Evolutionary conservation across 2,329 filamentous ascomycete species (phyloP).

Genomic region (Camillea tinctor): DNA sequence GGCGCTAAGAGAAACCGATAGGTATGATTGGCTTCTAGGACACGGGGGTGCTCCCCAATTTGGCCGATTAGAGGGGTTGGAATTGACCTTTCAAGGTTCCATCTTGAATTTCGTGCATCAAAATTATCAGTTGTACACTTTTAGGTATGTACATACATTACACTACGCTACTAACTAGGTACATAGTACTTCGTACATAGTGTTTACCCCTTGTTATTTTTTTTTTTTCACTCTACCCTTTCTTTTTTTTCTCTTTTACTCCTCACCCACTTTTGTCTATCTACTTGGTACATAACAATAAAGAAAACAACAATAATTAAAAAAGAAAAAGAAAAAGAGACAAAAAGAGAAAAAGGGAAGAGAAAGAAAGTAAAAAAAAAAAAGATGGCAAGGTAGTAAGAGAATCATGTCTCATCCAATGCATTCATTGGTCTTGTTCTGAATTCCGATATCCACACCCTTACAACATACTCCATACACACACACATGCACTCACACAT

Average conservation of each 20-base stretch:
- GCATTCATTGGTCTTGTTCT: conserved; percentile 5
- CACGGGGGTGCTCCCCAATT: background rate
- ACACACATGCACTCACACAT: too few species aligned
- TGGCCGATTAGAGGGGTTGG: conserved; percentile 1
- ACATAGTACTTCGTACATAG: too few species aligned
- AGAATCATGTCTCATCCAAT: conserved; percentile 38
- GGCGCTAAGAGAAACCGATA: conserved; percentile 5
- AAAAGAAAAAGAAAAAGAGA: too few species aligned
- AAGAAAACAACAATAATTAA: too few species aligned
- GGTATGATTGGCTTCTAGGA: background rate
- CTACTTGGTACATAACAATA: too few species aligned
- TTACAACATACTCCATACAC: background rate
- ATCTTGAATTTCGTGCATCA: conserved; percentile 17
- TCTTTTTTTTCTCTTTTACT: too few species aligned
- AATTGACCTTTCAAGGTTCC: conserved; percentile 14
- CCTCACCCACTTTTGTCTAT: too few species aligned
- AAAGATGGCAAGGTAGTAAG: conserved; percentile 28
- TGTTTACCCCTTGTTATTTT: too few species aligned
- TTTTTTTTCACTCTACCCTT: too few species aligned
- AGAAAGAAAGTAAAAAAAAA: too few species aligned
- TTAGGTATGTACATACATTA: conserved; percentile 16
- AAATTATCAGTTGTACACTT: conserved; percentile 14
- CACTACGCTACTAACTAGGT: too few species aligned
- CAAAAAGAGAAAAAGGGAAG: too few species aligned
- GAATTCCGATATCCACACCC: background rate